phyloP scores from a whole-genome alignment of 2,329 filamentous ascomycete genomes.

The Metarhizium humberi region DNA sequence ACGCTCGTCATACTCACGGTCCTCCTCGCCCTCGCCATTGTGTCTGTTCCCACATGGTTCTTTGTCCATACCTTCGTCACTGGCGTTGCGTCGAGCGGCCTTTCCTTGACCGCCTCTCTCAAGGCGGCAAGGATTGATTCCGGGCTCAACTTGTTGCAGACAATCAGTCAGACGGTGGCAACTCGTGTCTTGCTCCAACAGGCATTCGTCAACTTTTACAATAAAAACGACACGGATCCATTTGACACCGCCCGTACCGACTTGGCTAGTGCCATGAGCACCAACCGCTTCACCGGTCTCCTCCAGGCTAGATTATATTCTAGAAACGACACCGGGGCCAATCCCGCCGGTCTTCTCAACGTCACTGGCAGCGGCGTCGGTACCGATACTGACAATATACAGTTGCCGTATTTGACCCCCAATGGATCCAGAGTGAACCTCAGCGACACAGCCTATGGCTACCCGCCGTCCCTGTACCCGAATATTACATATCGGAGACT shows the following conservation, averaged over 20 bases:
- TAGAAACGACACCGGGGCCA: slow-evolving; percentile 48
- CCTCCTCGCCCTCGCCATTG: slow-evolving; percentile 64
- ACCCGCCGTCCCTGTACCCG: slow-evolving; percentile 64
- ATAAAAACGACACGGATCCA: slow-evolving; percentile 40
- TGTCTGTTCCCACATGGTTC: slow-evolving; percentile 67
- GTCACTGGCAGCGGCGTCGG: slow-evolving; percentile 42
- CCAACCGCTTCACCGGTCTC: slow-evolving; percentile 46
- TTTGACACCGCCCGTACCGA: slow-evolving; percentile 57
- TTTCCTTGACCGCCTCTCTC: slow-evolving; percentile 73
- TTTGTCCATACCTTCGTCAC: slow-evolving; percentile 47
- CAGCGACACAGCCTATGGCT: slow-evolving; percentile 55
- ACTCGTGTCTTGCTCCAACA: slow-evolving; percentile 54
- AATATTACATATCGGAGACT: slow-evolving; percentile 59
- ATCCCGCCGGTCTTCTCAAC: slow-evolving; percentile 48
- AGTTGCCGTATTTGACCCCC: slow-evolving; percentile 49
- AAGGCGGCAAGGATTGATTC: slow-evolving; percentile 76
- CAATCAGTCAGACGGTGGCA: slow-evolving; percentile 61
- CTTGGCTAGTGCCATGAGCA: slow-evolving; percentile 59
- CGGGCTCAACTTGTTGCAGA: slow-evolving; percentile 70
- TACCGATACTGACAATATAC: slow-evolving; percentile 32
- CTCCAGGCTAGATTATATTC: slow-evolving; percentile 69
- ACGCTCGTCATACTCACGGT: slow-evolving; percentile 68
- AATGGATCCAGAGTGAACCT: slow-evolving; percentile 52
- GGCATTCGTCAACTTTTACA: slow-evolving; percentile 45
- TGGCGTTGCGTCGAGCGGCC: slow-evolving; percentile 46